Evolutionary conservation across 2,329 filamentous ascomycete species (phyloP).

Genomic region (Penicillium sp.): DNA sequence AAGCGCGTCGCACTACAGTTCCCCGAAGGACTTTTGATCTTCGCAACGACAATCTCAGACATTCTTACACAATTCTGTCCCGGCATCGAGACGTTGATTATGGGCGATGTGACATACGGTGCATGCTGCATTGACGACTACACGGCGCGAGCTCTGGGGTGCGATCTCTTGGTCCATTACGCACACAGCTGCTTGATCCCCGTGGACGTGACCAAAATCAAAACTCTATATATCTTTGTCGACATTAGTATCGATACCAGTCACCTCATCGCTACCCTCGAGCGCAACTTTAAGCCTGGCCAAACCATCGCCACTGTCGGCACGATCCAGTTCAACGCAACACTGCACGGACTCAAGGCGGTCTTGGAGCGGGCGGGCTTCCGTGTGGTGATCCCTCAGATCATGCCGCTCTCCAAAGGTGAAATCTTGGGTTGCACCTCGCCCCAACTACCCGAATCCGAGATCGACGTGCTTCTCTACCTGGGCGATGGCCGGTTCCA

Average conservation of each 20-base stretch:
- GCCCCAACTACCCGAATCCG: constrained; percentile 63
- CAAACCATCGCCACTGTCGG: constrained; percentile 92
- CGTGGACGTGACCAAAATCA: constrained; percentile 94
- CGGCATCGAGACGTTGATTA: constrained; percentile 89
- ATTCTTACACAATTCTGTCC: constrained; percentile 94
- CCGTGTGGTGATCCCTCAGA: constrained; percentile 84
- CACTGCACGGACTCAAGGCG: constrained; percentile 80
- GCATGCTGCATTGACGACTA: constrained; percentile 99
- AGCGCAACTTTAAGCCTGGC: constrained; percentile 80
- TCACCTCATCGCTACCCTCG: constrained; percentile 82
- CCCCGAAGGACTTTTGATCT: constrained; percentile 90
- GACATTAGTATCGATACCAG: constrained; percentile 93
- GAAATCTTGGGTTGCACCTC: constrained; percentile 98
- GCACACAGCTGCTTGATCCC: constrained; percentile 96
- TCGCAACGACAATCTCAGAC: constrained; percentile 96
- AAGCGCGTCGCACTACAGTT: constrained; percentile 93
- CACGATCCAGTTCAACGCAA: constrained; percentile 98
- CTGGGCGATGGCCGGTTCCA: constrained; percentile 93
- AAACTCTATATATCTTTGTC: constrained; percentile 96
- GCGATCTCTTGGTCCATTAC: constrained; percentile 93
- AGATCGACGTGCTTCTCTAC: constrained; percentile 79
- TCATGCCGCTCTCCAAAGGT: constrained; percentile 86
- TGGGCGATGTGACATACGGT: constrained; percentile 98
- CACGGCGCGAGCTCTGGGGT: constrained; percentile 89
- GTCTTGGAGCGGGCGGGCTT: constrained; percentile 82